These are phyloP conservation scores for Chiua virens DNA, from an alignment of 768 basidiomycete genomes.

Conservation along the genomic window DNA sequence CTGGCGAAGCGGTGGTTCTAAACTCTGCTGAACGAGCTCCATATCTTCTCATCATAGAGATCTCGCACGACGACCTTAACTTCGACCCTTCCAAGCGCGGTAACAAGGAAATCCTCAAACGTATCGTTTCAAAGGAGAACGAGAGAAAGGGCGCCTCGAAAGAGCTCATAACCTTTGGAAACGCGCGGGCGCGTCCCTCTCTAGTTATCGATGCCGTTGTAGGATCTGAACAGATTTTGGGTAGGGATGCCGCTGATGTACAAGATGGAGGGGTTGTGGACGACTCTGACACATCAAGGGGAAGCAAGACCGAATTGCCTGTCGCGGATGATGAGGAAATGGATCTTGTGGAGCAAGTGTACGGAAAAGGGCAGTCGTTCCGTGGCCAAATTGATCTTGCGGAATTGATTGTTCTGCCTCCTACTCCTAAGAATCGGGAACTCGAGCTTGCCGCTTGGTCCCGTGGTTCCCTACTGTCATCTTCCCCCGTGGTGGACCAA, in stretches of 20 bases:
- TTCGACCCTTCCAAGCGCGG: conserved; percentile 83
- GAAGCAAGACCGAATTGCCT: conserved; percentile 19
- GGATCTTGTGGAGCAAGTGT: conserved; percentile 95
- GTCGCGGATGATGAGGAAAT: conserved; percentile 77
- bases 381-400: conserved; percentile 76
- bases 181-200: conserved; percentile 15
- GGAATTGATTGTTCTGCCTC: conserved; percentile 81
- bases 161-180: conserved; percentile 51
- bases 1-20: conserved; percentile 95
- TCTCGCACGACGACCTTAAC: conserved; percentile 86
- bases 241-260: conserved; percentile 30
- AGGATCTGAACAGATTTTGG: conserved; percentile 33
- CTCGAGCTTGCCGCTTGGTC: conserved; percentile 88
- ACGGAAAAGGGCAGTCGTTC: conserved; percentile 75
- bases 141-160: conserved; percentile 57
- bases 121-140: conserved; percentile 66
- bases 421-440: conserved; percentile 83
- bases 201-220: conserved; percentile 21
- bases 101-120: conserved; percentile 85
- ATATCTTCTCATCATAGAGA: conserved; percentile 89
- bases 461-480: conserved; percentile 45
- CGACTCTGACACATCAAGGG: conserved; percentile 19
- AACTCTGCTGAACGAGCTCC: conserved; percentile 98
- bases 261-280: conserved; percentile 13
- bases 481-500: conserved; percentile 45